A percentile compares a stretch with the other conserved stretches of the same genome.
Evolutionary conservation across 169 alveolate genomes (phyloP).

Genomic region (Plasmodium vivax): DNA sequence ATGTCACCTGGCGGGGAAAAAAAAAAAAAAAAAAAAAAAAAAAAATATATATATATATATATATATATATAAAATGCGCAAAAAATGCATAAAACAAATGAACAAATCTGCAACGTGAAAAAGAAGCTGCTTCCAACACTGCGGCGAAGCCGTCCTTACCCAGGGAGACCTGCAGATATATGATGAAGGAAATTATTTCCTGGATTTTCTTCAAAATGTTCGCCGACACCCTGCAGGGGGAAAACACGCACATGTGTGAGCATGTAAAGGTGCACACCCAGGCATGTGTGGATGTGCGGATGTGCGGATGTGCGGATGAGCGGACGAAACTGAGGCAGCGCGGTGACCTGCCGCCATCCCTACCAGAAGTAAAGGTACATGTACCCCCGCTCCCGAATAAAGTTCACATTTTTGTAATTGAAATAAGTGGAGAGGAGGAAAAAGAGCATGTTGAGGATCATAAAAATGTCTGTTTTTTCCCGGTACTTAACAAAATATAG

Average conservation of each 20-base stretch:
- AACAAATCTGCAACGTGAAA: neutral
- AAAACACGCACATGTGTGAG: neutral
- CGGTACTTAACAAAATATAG: slow-evolving; percentile 43
- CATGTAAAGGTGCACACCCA: neutral
- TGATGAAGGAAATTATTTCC: slow-evolving; percentile 53
- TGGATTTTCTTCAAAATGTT: slow-evolving; percentile 62
- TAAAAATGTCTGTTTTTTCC: slow-evolving; percentile 38
- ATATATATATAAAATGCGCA: neutral
- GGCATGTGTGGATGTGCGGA: neutral
- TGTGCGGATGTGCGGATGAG: neutral
- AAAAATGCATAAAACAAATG: no score
- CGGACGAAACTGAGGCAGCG: neutral
- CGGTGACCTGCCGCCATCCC: neutral
- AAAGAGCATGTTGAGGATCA: slow-evolving; percentile 58
- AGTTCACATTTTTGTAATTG: slow-evolving; percentile 61
- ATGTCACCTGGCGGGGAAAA: slow-evolving; percentile 27
- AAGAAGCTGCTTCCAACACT: neutral
- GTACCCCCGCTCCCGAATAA: slow-evolving; percentile 38
- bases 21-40: neutral
- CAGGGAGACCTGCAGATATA: slow-evolving; percentile 64
- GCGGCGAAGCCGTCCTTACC: slow-evolving; percentile 8
- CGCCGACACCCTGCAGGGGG: slow-evolving; percentile 42
- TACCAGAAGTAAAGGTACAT: slow-evolving; percentile 67
- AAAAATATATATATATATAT: neutral
- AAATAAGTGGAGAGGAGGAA: slow-evolving; percentile 55